Conservation (phyloP, 768 basidiomycete species). For the Xanthoconium stramineum region DNA sequence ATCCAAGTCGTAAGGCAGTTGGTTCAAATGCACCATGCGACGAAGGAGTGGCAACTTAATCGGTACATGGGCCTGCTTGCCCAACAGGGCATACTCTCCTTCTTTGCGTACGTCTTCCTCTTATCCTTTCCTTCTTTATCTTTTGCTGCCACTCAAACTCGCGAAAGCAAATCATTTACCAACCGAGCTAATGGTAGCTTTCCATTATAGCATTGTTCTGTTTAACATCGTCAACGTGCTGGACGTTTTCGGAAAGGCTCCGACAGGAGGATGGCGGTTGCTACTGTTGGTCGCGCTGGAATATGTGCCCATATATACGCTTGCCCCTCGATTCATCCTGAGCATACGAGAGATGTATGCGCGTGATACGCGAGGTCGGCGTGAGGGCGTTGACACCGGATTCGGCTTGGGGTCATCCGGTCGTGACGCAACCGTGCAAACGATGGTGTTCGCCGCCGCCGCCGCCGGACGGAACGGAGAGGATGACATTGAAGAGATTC, state of each 20-base stretch:
- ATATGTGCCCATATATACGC: not conserved
- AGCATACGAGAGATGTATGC: not conserved
- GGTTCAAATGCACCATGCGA: not conserved
- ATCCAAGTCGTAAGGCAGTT: not conserved
- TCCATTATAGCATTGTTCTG: not conserved
- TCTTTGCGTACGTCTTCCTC: not conserved
- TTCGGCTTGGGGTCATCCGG: not conserved
- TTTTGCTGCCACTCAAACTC: not conserved
- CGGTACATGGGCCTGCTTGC: not conserved
- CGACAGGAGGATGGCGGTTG: not conserved
- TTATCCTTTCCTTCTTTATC: not conserved
- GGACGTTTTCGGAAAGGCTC: fast-evolving
- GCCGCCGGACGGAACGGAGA: not conserved
- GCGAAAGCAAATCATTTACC: not conserved
- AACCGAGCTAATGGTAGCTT: not conserved
- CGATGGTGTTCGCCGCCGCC: not conserved
- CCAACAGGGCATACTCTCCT: not conserved
- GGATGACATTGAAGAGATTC: not conserved
- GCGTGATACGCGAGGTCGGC: not conserved
- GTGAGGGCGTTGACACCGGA: not conserved
- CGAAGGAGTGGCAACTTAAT: not conserved
- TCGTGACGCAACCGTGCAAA: not conserved
- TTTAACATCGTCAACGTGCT: not conserved
- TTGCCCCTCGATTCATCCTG: not conserved
- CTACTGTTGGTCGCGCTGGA: not conserved